phyloP scores from a whole-genome alignment of 164 flowering plant genomes.

The Stephania yunnanensis region DNA sequence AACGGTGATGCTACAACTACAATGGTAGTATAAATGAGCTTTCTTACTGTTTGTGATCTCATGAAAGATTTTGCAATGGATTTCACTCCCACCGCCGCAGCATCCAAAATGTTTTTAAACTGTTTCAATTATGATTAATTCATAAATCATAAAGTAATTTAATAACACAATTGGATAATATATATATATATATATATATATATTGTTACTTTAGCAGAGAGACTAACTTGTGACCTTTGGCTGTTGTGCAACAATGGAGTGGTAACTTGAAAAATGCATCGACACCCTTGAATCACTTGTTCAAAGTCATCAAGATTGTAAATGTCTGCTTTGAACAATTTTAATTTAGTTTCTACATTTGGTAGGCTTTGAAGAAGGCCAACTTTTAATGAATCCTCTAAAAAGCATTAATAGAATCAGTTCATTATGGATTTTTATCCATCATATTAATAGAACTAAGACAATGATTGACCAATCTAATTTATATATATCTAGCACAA shows the following conservation, averaged over 20 bases:
- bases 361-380: slow-evolving; percentile 32
- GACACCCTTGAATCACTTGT: slow-evolving; percentile 31
- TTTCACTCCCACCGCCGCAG: slow-evolving; percentile 31
- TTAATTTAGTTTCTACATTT: slow-evolving; percentile 24
- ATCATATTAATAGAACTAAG: too few relatives aligned
- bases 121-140: slow-evolving; percentile 8
- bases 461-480: too few relatives aligned
- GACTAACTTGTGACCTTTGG: slow-evolving; percentile 11
- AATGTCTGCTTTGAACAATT: slow-evolving; percentile 38
- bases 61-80: slow-evolving; percentile 32
- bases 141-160: too few relatives aligned
- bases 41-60: slow-evolving; percentile 36
- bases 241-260: slow-evolving; percentile 25
- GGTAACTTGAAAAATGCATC: slow-evolving; percentile 32
- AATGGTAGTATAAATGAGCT: slow-evolving; percentile 42
- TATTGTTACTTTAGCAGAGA: too few relatives aligned
- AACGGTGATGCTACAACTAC: slow-evolving; percentile 37
- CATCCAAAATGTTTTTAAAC: slow-evolving; percentile 36
- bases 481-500: too few relatives aligned
- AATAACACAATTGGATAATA: too few relatives aligned
- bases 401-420: too few relatives aligned
- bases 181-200: too few relatives aligned
- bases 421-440: too few relatives aligned
- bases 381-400: slow-evolving; percentile 34
- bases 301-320: slow-evolving; percentile 29